Evolutionary conservation across 2,329 filamentous ascomycete species (phyloP), one percentile per base, ranked within the genome.

Genomic region (Verticillium longisporum): DNA sequence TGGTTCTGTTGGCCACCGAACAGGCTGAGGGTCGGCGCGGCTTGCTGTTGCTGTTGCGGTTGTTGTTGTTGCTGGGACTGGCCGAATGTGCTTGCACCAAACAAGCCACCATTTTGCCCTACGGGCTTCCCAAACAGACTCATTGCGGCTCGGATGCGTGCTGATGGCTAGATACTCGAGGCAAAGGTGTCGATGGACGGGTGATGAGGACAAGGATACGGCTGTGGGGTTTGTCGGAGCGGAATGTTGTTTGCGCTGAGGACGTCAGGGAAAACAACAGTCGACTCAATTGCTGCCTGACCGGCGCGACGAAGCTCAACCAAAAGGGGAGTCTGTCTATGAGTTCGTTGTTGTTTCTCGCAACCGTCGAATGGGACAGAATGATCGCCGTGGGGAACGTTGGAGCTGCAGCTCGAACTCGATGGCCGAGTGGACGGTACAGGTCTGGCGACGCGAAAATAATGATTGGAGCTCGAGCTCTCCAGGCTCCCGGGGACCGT

Each of bases 91-190:
- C 60, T 58, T 59, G 60, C 57, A 5, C 64, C 68, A 50, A 78
- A 78, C 4, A 77, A 60, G 26, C 71, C 67, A 45, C 71, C 69
- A 6, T 65, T 69, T 60, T 65, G 62, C 63, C 65, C 65, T 36
- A 72, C 64, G 45, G 73, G 67, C 68, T 75, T 76, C 33, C 74
- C 75, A 64, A 79, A 79, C n/a, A 78, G 31, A 53, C 65, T 64
- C 65, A 64, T 61, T 13, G n/a, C 18, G 9, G 21, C 9, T 10
- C 18, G n/a, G 45, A 21, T 21, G 18, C 45, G 45, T 18, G 45
- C n/a, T 10, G 26, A 26, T 26, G n/a, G 18, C 45, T 50, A 26
- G 45, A 3, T 7, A 10, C 26, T 50, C 18, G 45, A 50, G 45
- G 45, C 6, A 26, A 26, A 50, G n/a, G 13, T 55, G 14, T 55